A percentile compares a stretch with the other conserved stretches of the same genome.
Conservation (phyloP, 1,284 basidiomycete genomes). For the Sutorius eximius region DNA sequence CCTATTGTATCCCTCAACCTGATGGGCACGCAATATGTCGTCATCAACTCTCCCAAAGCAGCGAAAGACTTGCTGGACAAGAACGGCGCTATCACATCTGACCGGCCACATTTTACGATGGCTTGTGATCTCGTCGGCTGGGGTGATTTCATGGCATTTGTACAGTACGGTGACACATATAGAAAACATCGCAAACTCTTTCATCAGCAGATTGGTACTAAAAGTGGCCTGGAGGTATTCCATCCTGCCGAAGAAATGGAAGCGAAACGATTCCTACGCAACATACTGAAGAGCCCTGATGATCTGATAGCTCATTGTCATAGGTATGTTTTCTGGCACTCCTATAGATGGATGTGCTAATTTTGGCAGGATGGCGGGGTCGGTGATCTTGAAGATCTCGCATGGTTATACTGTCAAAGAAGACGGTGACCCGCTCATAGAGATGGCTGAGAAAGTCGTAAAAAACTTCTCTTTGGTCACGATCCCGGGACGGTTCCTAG, state of each 20-base stretch:
- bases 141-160: slow-evolving; percentile 19
- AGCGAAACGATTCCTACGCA: slow-evolving; percentile 18
- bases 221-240: slow-evolving; percentile 11
- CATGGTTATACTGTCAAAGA: slow-evolving; percentile 24
- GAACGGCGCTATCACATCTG: no score
- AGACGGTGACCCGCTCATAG: slow-evolving; percentile 24
- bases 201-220: background rate
- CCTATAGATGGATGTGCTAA: background rate
- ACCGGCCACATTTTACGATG: slow-evolving; percentile 14
- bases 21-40: no score
- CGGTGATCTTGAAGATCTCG: slow-evolving; percentile 17
- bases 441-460: slow-evolving; percentile 20
- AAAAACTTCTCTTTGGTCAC: slow-evolving; percentile 11
- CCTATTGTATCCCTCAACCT: no score
- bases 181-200: background rate
- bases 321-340: slow-evolving; percentile 1
- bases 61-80: no score
- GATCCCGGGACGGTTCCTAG: slow-evolving; percentile 26
- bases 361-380: background rate
- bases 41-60: no score
- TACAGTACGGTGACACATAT: slow-evolving; percentile 24
- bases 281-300: slow-evolving; percentile 13
- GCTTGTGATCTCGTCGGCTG: slow-evolving; percentile 29
- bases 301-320: slow-evolving; percentile 5
- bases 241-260: slow-evolving; percentile 16